Evolutionary conservation across 768 basidiomycete genomes (phyloP).

Genomic region (Ramaria sp.): DNA sequence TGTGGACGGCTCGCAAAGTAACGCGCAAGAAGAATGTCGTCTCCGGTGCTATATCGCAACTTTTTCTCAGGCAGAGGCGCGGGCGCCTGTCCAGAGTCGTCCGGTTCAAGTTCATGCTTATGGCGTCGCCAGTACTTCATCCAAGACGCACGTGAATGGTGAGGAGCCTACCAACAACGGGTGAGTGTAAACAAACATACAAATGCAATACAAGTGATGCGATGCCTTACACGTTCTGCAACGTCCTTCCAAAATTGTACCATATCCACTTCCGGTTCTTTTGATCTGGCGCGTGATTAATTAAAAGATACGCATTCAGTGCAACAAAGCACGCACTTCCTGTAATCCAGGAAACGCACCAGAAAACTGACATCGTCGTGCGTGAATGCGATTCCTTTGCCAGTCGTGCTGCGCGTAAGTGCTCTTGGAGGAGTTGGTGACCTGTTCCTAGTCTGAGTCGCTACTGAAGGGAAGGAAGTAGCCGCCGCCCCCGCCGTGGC

Average conservation of each 20-base stretch:
- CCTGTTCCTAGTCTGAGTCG: slow-evolving; percentile 24
- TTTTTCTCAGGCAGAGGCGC: slow-evolving; percentile 70
- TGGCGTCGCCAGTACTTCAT: slow-evolving; percentile 90
- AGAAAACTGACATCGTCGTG: slow-evolving; percentile 73
- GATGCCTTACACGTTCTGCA: slow-evolving; percentile 28
- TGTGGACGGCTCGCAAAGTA: slow-evolving; percentile 65
- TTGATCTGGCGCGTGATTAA: slow-evolving; percentile 1
- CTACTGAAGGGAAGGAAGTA: not conserved
- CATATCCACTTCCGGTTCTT: slow-evolving; percentile 41
- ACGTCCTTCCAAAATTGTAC: slow-evolving; percentile 74
- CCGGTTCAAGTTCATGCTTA: slow-evolving; percentile 68
- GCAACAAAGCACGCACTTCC: slow-evolving; percentile 38
- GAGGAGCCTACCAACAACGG: slow-evolving; percentile 49
- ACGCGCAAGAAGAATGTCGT: slow-evolving; percentile 70
- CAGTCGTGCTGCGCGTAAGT: slow-evolving; percentile 74
- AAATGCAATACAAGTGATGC: not conserved
- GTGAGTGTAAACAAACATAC: not conserved
- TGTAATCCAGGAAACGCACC: slow-evolving; percentile 66
- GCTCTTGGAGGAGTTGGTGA: slow-evolving; percentile 78
- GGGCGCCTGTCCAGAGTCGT: slow-evolving; percentile 61
- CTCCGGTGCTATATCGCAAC: slow-evolving; percentile 71
- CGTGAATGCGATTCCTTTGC: slow-evolving; percentile 85
- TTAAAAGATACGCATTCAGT: not conserved
- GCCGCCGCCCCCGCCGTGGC: not conserved
- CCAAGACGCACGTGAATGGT: slow-evolving; percentile 88